Conservation (phyloP, 1,284 basidiomycete genomes). For the Sporisorium reilianum region DNA sequence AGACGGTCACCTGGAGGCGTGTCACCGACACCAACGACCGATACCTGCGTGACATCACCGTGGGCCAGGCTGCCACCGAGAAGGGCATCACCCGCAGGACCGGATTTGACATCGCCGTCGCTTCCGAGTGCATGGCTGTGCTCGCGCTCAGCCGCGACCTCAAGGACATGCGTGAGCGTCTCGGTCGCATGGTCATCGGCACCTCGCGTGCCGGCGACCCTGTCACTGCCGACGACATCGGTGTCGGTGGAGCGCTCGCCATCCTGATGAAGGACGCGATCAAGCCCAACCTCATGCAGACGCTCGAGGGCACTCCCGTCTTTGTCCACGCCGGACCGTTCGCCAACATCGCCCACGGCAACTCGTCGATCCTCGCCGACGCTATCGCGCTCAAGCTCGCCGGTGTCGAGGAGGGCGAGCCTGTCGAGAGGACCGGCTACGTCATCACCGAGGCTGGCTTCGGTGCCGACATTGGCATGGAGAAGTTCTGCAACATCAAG, state of each 20-base stretch:
- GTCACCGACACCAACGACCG: conserved; percentile 97
- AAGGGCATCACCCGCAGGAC: conserved; percentile 88
- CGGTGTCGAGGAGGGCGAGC: conserved; percentile 92
- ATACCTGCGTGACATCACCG: conserved; percentile 92
- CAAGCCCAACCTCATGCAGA: conserved; percentile 99
- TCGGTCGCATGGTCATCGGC: conserved; percentile 97
- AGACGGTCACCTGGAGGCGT: conserved; percentile 95
- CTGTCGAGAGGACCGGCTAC: conserved; percentile 84
- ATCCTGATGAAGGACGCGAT: conserved; percentile 99
- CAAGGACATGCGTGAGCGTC: conserved; percentile 87
- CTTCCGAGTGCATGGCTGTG: conserved; percentile 98
- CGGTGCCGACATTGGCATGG: conserved; percentile 91
- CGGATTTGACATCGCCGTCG: conserved; percentile 96
- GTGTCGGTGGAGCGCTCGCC: conserved; percentile 93
- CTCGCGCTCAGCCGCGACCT: conserved; percentile 89
- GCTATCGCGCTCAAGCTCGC: conserved; percentile 95
- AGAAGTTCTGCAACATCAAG: conserved; percentile 99
- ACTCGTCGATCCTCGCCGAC: conserved; percentile 97
- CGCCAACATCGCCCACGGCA: conserved; percentile 98
- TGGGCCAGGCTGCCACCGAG: conserved; percentile 90
- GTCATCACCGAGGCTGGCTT: conserved; percentile 99
- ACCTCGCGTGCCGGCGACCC: conserved; percentile 90
- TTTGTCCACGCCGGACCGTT: conserved; percentile 99
- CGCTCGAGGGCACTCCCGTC: conserved; percentile 96
- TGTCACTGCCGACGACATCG: conserved; percentile 96